These are phyloP conservation scores for Candida sakaeoensis DNA, from an alignment of 805 yeast genomes.

Conservation along the genomic window DNA sequence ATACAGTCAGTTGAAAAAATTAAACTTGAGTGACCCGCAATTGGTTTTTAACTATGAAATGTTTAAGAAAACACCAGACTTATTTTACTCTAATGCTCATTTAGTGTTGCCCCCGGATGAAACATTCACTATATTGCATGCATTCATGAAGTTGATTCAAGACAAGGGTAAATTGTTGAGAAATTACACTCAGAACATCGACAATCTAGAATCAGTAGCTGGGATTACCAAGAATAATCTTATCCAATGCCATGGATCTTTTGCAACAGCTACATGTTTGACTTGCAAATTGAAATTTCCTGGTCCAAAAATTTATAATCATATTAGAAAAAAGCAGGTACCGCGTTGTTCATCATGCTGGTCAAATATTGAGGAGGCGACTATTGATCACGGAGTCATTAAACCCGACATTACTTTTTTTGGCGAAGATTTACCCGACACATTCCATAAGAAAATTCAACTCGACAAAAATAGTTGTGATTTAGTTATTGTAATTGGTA, in stretches of 20 bases:
- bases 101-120: conserved; percentile 41
- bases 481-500: conserved; percentile 77
- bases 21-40: conserved; percentile 42
- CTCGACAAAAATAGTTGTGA: conserved; percentile 69
- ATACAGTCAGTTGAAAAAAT: conserved; percentile 47
- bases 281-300: conserved; percentile 62
- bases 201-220: conserved; percentile 46
- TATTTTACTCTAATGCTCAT: conserved; percentile 41
- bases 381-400: conserved; percentile 47
- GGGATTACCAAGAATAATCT: conserved; percentile 50
- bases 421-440: conserved; percentile 63
- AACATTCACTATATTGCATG: conserved; percentile 35
- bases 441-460: conserved; percentile 28
- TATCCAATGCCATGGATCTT: conserved; percentile 82
- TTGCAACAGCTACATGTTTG: conserved; percentile 68
- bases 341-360: conserved; percentile 53
- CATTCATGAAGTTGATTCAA: conserved; percentile 33
- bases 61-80: conserved; percentile 34
- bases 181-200: conserved; percentile 45
- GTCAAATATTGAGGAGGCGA: conserved; percentile 13
- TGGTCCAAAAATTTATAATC: conserved; percentile 44
- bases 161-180: conserved; percentile 35
- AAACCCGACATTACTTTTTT: conserved; percentile 89
- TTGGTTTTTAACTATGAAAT: conserved; percentile 41
- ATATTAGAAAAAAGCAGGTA: conserved; percentile 43